Evolutionary conservation across 805 yeast species (phyloP).

Genomic region (Wickerhamiella cacticola): DNA sequence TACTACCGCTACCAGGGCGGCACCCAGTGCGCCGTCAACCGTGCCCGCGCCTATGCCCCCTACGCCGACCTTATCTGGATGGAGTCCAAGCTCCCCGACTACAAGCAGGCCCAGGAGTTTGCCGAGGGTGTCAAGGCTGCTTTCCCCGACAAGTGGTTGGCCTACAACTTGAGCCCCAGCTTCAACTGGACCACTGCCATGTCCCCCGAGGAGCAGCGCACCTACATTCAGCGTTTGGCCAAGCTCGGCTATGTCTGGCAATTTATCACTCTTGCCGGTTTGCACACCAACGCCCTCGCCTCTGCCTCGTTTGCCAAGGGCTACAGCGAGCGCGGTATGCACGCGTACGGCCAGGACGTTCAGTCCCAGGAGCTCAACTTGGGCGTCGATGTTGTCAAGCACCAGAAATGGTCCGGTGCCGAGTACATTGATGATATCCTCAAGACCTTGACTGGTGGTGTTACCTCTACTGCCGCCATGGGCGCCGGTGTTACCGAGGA

Average conservation of each 20-base stretch:
- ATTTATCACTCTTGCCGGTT: slow-evolving; percentile 92
- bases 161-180: slow-evolving; percentile 92
- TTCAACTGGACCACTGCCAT: slow-evolving; percentile 97
- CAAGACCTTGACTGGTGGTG: slow-evolving; percentile 87
- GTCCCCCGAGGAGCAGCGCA: slow-evolving; percentile 75
- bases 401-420: slow-evolving; percentile 98
- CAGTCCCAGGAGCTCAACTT: slow-evolving; percentile 79
- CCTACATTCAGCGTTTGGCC: slow-evolving; percentile 77
- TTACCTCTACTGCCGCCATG: slow-evolving; percentile 93
- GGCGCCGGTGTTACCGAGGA: slow-evolving; percentile 97
- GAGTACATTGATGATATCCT: slow-evolving; percentile 86
- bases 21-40: slow-evolving; percentile 91
- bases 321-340: slow-evolving; percentile 78
- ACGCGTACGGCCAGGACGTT: slow-evolving; percentile 80
- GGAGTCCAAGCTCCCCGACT: slow-evolving; percentile 95
- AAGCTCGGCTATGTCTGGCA: slow-evolving; percentile 94
- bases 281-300: slow-evolving; percentile 90
- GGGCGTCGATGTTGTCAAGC: slow-evolving; percentile 92
- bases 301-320: slow-evolving; percentile 72
- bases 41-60: slow-evolving; percentile 91
- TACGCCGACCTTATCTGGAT: slow-evolving; percentile 95
- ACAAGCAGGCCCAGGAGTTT: slow-evolving; percentile 83
- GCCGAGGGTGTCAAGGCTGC: slow-evolving; percentile 77
- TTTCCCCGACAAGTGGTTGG: slow-evolving; percentile 88
- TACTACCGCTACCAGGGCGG: slow-evolving; percentile 94